Evolutionary conservation across 163 green algal species (phyloP), one percentile per base, ranked within the genome.

Genomic region (Prototheca wickerhamii): DNA sequence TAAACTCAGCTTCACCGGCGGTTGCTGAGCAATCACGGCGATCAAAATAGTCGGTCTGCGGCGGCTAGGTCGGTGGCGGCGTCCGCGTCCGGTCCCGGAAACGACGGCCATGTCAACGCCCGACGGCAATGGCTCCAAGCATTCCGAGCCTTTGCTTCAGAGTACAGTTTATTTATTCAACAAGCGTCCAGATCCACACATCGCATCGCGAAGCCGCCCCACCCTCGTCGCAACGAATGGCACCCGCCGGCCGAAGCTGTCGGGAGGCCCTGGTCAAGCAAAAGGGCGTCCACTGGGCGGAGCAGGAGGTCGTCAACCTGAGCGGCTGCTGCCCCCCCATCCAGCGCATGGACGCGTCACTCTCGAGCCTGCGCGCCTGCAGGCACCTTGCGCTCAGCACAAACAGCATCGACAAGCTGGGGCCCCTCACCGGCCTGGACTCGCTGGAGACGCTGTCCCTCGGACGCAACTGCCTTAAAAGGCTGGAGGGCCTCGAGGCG

Each of bases 361-460:
- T 96, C 12, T 80, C 70, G 0, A 86, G 80, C 0, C 70, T 96
- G 2, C 91, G 90, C 55, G 30, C 26, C n/a, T 76, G 73, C 64
- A 40, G 67, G 8, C 86, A 94, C 64, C 74, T 98, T 7, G 77
- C 87, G 0, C 78, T 98, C 10, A 96, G 88, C 8, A 95, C 89
- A 23, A 98, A 98, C 81, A 90, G 81, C 79, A 93, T 98, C 51
- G 91, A 96, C 63, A 92, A 94, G 67, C 95, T 98, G 18, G 84
- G 71, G 61, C 85, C 73, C 56, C 71, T 96, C 60, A 75, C 77
- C 3, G 87, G 85, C 25, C 79, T 95, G 76, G 82, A 92, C 21
- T 84, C 74, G 34, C 76, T 97, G n/a, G 71, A 85, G 58, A 79
- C 91, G 6, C 72, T 98, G 35, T 93, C 85, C 0, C 70, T 98